phyloP scores from a whole-genome alignment of 1,284 basidiomycete genomes.

The Hymenochaete sp. region DNA sequence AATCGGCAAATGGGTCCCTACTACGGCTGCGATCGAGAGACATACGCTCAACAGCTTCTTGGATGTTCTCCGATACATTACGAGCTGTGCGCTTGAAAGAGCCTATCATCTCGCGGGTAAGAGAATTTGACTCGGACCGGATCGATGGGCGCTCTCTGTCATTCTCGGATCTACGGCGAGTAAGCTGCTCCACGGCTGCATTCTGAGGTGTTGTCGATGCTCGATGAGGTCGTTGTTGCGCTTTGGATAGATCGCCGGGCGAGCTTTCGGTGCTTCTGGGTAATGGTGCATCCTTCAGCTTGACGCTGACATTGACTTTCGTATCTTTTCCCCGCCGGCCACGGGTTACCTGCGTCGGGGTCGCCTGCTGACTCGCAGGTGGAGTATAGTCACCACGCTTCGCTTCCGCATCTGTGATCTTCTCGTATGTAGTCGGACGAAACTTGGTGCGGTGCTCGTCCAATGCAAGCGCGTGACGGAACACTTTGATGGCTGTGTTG shows the following conservation, averaged over 20 bases:
- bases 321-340: background rate
- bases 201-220: background rate
- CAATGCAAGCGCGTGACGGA: constrained; percentile 35
- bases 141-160: no score
- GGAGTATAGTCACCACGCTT: constrained; percentile 11
- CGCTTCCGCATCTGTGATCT: constrained; percentile 10
- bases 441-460: constrained; percentile 30
- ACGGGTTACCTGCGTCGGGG: background rate
- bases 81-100: constrained; percentile 11
- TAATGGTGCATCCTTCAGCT: no score
- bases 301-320: background rate
- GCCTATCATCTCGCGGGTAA: constrained; percentile 9
- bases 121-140: constrained; percentile 6
- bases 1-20: background rate
- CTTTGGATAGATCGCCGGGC: constrained; percentile 11
- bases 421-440: constrained; percentile 17
- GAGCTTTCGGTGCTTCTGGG: background rate
- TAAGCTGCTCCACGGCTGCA: background rate
- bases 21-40: constrained; percentile 7
- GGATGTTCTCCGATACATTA: constrained; percentile 1
- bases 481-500: constrained; percentile 28
- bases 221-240: background rate
- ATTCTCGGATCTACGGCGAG: background rate
- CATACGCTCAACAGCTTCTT: constrained; percentile 12
- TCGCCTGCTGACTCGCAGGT: background rate